These are phyloP conservation scores for Apiotrichum akiyoshidainum DNA, from an alignment of 1,284 basidiomycete species.

Conservation along the genomic window DNA sequence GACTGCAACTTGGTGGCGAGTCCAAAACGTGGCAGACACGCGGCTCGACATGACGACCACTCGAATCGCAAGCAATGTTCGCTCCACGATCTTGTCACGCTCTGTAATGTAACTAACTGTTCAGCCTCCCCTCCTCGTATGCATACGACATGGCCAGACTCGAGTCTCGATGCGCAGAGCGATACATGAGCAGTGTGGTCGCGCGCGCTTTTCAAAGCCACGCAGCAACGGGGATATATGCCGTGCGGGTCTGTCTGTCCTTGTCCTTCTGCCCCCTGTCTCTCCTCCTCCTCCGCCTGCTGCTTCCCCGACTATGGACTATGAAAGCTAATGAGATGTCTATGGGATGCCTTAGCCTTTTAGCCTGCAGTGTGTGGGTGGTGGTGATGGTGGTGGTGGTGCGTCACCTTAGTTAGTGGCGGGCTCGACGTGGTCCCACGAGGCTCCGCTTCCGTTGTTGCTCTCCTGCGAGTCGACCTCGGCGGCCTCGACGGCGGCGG, in stretches of 20 bases:
- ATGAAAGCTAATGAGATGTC: background rate
- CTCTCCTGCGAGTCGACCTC: constrained; percentile 5
- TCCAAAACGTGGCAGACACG: no score
- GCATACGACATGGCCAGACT: background rate
- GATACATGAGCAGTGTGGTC: constrained; percentile 8
- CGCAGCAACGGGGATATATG: background rate
- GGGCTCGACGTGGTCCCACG: constrained; percentile 19
- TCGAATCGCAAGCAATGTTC: no score
- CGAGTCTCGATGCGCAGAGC: background rate
- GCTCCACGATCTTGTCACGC: no score
- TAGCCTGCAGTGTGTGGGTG: no score
- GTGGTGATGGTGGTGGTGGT: no score
- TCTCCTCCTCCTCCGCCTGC: background rate
- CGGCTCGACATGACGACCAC: no score
- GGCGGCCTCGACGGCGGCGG: constrained; percentile 7
- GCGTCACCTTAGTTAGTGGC: background rate
- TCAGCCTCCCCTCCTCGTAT: background rate
- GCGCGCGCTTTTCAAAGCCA: background rate
- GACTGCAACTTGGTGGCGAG: no score
- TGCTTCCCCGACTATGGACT: background rate
- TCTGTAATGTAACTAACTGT: no score
- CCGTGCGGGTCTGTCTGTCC: background rate
- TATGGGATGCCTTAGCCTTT: background rate
- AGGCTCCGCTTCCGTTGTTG: constrained; percentile 18
- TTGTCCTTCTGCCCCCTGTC: background rate